phyloP scores from a whole-genome alignment of 768 basidiomycete genomes.

The Russula emetica region DNA sequence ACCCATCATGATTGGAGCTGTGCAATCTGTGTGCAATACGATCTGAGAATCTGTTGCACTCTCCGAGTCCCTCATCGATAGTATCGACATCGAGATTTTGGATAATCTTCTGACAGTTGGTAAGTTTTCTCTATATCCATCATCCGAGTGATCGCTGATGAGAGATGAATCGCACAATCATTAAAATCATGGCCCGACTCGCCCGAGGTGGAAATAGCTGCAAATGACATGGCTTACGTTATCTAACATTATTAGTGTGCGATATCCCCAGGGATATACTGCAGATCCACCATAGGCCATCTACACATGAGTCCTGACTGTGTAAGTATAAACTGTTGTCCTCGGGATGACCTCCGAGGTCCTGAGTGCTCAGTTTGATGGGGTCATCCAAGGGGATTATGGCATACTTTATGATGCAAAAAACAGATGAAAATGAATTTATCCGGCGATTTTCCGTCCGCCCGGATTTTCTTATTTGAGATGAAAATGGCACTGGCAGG shows the following conservation, averaged over 20 bases:
- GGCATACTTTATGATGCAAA: background rate
- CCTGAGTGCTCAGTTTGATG: background rate
- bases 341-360: background rate
- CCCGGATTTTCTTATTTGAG: conserved; percentile 13
- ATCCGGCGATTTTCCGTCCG: conserved; percentile 15
- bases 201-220: too few species aligned
- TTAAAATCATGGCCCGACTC: background rate
- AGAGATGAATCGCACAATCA: background rate
- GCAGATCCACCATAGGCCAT: background rate
- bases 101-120: background rate
- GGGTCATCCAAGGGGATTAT: background rate
- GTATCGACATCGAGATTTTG: background rate
- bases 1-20: background rate
- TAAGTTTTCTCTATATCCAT: background rate
- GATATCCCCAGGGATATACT: background rate
- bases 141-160: background rate
- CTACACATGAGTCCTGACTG: background rate
- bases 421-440: background rate
- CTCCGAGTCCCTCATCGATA: background rate
- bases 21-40: background rate
- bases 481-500: conserved; percentile 10
- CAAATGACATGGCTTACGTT: background rate
- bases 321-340: background rate
- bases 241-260: background rate
- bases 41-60: background rate